phyloP scores from a whole-genome alignment of 345 rosid species.

The thale cress (Arabidopsis thaliana) region DNA sequence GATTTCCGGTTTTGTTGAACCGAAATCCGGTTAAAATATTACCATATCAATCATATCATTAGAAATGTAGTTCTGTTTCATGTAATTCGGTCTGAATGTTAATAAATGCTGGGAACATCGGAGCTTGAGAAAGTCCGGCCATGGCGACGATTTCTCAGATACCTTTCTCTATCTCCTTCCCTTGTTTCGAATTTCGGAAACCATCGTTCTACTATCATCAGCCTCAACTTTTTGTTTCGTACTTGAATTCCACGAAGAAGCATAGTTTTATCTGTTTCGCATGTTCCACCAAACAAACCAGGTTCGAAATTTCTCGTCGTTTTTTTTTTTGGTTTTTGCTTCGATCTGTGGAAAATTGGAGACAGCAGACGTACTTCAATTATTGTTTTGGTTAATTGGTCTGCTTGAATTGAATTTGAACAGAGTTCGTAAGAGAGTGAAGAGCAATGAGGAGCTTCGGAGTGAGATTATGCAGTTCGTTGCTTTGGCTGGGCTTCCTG shows the following conservation, averaged over 20 bases:
- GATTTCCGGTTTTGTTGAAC: neutral
- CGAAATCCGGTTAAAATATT: neutral
- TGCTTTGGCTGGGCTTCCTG: conserved; percentile 67
- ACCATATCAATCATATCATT: conserved; percentile 6
- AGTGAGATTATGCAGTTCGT: conserved; percentile 68
- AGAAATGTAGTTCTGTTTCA: conserved; percentile 8
- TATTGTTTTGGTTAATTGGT: neutral
- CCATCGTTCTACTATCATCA: conserved; percentile 34
- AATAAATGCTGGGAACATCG: conserved; percentile 31
- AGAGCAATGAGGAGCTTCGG: conserved; percentile 78
- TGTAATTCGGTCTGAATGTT: neutral
- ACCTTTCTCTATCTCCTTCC: conserved; percentile 40
- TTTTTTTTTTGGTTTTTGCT: neutral
- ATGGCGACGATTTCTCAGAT: conserved; percentile 59
- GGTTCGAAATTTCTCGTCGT: conserved; percentile 39
- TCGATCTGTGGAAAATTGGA: neutral
- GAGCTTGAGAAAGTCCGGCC: conserved; percentile 26
- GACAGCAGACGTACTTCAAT: neutral
- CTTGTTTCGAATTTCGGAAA: conserved; percentile 34
- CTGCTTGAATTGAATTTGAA: conserved; percentile 6
- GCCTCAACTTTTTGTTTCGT: conserved; percentile 16
- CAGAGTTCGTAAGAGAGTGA: conserved; percentile 70
- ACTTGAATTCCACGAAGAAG: conserved; percentile 32
- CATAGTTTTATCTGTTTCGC: conserved; percentile 48
- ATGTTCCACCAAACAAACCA: conserved; percentile 52